Evolutionary conservation across 2,329 filamentous ascomycete genomes (phyloP), one percentile per base, ranked within the genome.

Genomic region (Apiospora koreana): DNA sequence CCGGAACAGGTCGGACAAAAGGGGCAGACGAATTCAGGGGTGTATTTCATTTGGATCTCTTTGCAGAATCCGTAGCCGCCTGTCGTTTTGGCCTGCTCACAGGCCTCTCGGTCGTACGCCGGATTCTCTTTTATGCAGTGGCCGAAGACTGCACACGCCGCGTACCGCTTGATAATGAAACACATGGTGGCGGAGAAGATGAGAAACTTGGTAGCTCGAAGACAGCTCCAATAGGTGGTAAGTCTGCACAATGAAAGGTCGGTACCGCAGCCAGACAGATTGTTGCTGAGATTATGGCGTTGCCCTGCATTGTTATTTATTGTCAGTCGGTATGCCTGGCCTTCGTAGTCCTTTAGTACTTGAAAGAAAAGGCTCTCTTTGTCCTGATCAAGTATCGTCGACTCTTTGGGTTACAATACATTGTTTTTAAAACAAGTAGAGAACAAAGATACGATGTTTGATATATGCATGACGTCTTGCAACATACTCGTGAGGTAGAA

Each of bases 91-190:
- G 69, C 69, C 46, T 69, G 43, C 8, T 68, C 62, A 14, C 69
- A 71, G 2, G 43, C 3, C 2, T 67, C 14, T 38, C 43, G 65
- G 12, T 41, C 31, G 43, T 67, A 71, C 21, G 7, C 46, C 45
- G 18, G 43, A 12, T 9, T 54, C 1, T 31, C 69, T 12, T 67
- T n/a, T 23, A 67, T 62, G 4, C 45, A 65, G 21, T 71, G 69
- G 3, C 69, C 69, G 25, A 69, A 69, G 21, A 69, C 28, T 2
- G 46, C 46, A 12, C 69, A 71, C 12, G 67, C 58, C 14, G 8
- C 31, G 18, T 71, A 71, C 12, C 46, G 64, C 58, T 71, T 71
- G 43, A 67, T 64, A n/a, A 67, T 16, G 48, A 67, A 23, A 41
- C 67, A 67, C 69, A 67, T 71, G 21, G 45, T 50, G n/a, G 10